Percentiles rank a stretch among this genome's conserved stretches.
These are phyloP conservation scores for Xylaria curta DNA, from an alignment of 495 filamentous ascomycete species.

Conservation along the genomic window DNA sequence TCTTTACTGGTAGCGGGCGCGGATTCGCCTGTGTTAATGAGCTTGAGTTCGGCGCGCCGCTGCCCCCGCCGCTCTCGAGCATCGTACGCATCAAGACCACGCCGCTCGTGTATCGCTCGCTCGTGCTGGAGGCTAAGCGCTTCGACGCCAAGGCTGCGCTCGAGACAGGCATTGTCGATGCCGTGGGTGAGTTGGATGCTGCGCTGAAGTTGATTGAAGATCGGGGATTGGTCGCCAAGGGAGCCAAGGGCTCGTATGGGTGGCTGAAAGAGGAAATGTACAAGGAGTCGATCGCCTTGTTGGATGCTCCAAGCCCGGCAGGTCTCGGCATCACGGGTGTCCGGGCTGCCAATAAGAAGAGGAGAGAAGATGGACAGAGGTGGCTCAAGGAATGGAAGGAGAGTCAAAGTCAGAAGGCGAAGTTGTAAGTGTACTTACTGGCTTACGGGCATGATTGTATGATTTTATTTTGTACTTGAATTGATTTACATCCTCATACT, in stretches of 20 bases:
- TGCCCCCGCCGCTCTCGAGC: conserved; percentile 72
- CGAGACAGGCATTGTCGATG: conserved; percentile 71
- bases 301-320: conserved; percentile 51
- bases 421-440: conserved; percentile 45
- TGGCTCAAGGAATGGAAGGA: conserved; percentile 51
- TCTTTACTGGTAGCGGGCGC: conserved; percentile 66
- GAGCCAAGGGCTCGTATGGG: conserved; percentile 67
- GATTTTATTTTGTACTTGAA: not conserved
- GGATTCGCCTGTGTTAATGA: conserved; percentile 82
- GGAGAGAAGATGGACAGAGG: conserved; percentile 49
- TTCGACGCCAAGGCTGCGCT: conserved; percentile 66
- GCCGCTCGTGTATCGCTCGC: conserved; percentile 60
- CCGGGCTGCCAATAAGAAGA: conserved; percentile 49
- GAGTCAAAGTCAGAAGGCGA: conserved; percentile 42
- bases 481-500: not conserved
- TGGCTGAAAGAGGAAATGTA: conserved; percentile 77
- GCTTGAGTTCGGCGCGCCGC: conserved; percentile 74
- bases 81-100: conserved; percentile 74
- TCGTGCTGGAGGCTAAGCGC: conserved; percentile 73
- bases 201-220: conserved; percentile 61
- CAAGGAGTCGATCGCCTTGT: conserved; percentile 60
- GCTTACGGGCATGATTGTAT: not conserved
- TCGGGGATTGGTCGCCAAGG: conserved; percentile 63
- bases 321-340: conserved; percentile 14
- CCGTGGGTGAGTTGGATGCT: conserved; percentile 66